These are phyloP conservation scores for Pholiota molesta DNA, from an alignment of 768 basidiomycete species.

Conservation along the genomic window DNA sequence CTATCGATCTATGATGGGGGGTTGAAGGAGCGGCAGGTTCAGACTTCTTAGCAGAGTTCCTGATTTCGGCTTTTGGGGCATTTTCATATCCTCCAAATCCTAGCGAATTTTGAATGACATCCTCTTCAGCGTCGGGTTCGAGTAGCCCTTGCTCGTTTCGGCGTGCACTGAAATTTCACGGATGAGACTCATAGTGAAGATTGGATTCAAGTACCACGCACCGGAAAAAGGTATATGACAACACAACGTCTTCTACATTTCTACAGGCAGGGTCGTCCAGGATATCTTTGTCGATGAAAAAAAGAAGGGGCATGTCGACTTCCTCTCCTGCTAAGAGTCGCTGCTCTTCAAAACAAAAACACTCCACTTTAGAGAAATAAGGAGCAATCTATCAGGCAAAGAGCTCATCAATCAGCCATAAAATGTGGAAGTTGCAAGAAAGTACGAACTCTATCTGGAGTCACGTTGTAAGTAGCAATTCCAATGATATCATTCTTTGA, in stretches of 20 bases:
- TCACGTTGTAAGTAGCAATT: slow-evolving; percentile 98
- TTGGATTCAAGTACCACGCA: slow-evolving; percentile 37
- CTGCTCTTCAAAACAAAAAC: slow-evolving; percentile 99
- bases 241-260: slow-evolving; percentile 86
- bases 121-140: slow-evolving; percentile 87
- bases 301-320: slow-evolving; percentile 96
- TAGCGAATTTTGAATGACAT: slow-evolving; percentile 76
- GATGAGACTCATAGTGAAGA: neutral
- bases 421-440: neutral
- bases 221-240: slow-evolving; percentile 99
- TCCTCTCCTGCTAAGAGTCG: slow-evolving; percentile 93
- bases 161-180: slow-evolving; percentile 61
- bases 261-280: slow-evolving; percentile 90
- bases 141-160: slow-evolving; percentile 84
- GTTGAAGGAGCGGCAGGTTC: slow-evolving; percentile 10
- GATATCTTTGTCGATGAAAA: slow-evolving; percentile 98
- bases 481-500: slow-evolving; percentile 91
- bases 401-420: neutral
- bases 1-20: neutral
- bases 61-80: slow-evolving; percentile 40
- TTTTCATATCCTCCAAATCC: slow-evolving; percentile 73
- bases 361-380: slow-evolving; percentile 99
- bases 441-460: slow-evolving; percentile 87
- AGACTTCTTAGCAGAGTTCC: slow-evolving; percentile 4
- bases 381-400: slow-evolving; percentile 75